Base-by-base conservation (phyloP, 805 yeast species). In the Yueomyces sp. region DNA sequence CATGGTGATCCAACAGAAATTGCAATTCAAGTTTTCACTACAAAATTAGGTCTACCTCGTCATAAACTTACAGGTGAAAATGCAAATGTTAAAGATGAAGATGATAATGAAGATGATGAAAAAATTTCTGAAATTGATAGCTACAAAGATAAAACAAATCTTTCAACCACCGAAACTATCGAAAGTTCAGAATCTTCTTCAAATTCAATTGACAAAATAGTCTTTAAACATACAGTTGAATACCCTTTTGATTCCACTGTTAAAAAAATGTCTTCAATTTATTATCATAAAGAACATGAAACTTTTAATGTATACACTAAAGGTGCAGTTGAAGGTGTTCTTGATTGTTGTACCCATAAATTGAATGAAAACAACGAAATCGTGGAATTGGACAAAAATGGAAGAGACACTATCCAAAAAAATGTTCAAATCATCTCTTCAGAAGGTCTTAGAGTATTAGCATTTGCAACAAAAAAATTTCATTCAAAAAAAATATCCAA, bases 1-100 rank as follows among this genome's bases (percentile, higher is more conserved):
- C 80, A 78, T 56, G 95, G 95, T 47, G 95, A 85, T 57, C 90
- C 95, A 38, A 85, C 95, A 3, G 95, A 85, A 64, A 79, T 82
- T 54, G 94, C 95, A 3, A 80, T 85, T 48, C 90, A 84, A 55
- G 90, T 85, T 0, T 83, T 81, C 55, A 73, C 79, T 27, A 64
- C 77, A 9, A 73, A 87, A 53, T 64, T 80, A 47, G 71, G 70
- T 31, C 67, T 63, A 47, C 69, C 72, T 27, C 70, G 83, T 52
- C 65, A 66, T 11, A 51, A 51, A 7, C 56, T 71, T 48, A 65
- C 71, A 9, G 68, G 69, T 31, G 72, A 65, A 45, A 47, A 40
- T 11, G 26, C 32, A 4, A 37, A 34, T 37, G 40, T 29, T n/a
- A 28, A 40, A 9, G 36, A 32, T 19, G 27, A 33, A 8, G 44